These are phyloP conservation scores for Tricharina praecox DNA, from an alignment of 495 filamentous ascomycete species.

Conservation along the genomic window DNA sequence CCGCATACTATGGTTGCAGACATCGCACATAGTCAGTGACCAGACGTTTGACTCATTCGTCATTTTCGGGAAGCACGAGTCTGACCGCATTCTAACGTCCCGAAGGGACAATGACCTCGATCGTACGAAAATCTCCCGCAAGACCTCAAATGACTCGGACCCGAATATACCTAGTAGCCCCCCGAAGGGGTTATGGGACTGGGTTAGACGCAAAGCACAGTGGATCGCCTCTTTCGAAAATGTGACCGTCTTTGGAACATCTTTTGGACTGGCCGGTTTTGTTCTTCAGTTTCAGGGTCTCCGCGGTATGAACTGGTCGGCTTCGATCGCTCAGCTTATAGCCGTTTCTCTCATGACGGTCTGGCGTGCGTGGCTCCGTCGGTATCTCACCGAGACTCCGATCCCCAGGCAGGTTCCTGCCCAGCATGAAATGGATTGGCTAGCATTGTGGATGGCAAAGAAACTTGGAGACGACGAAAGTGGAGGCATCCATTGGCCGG, in stretches of 20 bases:
- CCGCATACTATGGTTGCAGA: slow-evolving; percentile 15
- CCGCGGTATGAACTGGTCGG: slow-evolving; percentile 15
- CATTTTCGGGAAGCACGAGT: slow-evolving; percentile 2
- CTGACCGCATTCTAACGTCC: slow-evolving; percentile 7
- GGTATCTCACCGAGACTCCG: slow-evolving; percentile 8
- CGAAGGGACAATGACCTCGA: not conserved
- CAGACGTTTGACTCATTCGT: slow-evolving; percentile 13
- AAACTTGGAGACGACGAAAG: not conserved
- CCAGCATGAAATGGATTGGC: slow-evolving; percentile 22
- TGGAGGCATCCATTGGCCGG: not conserved
- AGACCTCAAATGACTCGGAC: not conserved
- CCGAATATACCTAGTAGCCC: too few species aligned
- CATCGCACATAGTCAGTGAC: slow-evolving; percentile 10
- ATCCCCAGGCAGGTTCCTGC: not conserved
- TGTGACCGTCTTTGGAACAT: slow-evolving; percentile 14
- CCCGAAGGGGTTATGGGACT: too few species aligned
- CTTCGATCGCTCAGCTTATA: slow-evolving; percentile 16
- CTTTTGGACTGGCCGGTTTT: slow-evolving; percentile 18
- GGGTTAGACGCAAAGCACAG: too few species aligned
- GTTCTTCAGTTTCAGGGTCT: slow-evolving; percentile 24
- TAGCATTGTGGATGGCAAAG: slow-evolving; percentile 3
- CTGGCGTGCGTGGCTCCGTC: slow-evolving; percentile 12
- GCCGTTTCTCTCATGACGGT: slow-evolving; percentile 15
- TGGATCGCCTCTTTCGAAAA: too few species aligned
- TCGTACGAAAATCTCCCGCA: not conserved